phyloP scores from a whole-genome alignment of 768 basidiomycete genomes.

The Naganishia onofrii region DNA sequence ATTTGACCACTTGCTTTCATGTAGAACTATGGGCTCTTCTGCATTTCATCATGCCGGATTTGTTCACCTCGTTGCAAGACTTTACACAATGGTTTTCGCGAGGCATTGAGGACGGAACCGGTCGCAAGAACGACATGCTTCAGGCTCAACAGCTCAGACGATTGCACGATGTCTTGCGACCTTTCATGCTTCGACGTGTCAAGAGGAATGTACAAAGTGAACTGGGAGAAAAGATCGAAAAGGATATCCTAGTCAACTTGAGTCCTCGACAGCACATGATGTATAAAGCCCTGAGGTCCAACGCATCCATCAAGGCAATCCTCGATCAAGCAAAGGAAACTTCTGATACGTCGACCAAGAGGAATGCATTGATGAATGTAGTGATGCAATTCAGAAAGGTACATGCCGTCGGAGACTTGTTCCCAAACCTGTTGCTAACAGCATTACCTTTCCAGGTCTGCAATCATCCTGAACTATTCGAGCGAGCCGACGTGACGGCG shows the following conservation, averaged over 20 bases:
- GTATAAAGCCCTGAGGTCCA: slow-evolving; percentile 83
- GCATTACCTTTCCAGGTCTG: slow-evolving; percentile 64
- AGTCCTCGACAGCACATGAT: slow-evolving; percentile 86
- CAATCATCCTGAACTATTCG: slow-evolving; percentile 97
- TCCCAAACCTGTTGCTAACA: neutral
- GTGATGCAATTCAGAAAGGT: slow-evolving; percentile 99
- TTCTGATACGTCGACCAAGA: slow-evolving; percentile 77
- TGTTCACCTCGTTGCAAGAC: slow-evolving; percentile 98
- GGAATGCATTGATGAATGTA: slow-evolving; percentile 93
- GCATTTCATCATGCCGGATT: slow-evolving; percentile 99
- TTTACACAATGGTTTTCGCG: slow-evolving; percentile 99
- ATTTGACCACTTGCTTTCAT: slow-evolving; percentile 1
- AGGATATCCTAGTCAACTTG: slow-evolving; percentile 89
- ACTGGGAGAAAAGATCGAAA: slow-evolving; percentile 98
- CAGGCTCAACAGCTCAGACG: slow-evolving; percentile 93
- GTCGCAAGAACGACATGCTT: slow-evolving; percentile 76
- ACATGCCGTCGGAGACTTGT: slow-evolving; percentile 23
- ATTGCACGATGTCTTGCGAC: slow-evolving; percentile 97
- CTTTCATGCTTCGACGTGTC: slow-evolving; percentile 95
- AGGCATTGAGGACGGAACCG: slow-evolving; percentile 92
- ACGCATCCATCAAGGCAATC: slow-evolving; percentile 91
- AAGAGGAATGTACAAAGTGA: slow-evolving; percentile 99
- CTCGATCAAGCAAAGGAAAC: slow-evolving; percentile 88
- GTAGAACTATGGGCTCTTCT: slow-evolving; percentile 96
- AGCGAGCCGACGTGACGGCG: slow-evolving; percentile 89